These are phyloP conservation scores for Monilinia vaccinii-corymbosi DNA, from an alignment of 2,329 filamentous ascomycete genomes.

Conservation along the genomic window DNA sequence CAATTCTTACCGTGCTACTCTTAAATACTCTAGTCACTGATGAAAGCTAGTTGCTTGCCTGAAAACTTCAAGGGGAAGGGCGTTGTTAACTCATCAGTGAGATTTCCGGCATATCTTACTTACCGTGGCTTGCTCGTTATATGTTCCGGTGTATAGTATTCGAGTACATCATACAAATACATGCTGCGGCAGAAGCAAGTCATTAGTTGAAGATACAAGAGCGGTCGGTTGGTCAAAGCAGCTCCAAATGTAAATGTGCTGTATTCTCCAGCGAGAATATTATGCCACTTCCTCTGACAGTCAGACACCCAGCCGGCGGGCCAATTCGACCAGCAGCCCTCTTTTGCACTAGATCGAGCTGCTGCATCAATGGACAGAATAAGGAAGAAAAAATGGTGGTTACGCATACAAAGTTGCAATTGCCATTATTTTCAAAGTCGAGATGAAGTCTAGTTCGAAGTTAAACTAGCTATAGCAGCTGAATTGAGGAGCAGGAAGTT, in stretches of 20 bases:
- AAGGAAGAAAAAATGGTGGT: background rate
- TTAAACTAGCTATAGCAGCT: background rate
- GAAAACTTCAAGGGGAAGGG: background rate
- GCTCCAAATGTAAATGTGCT: conserved; percentile 1
- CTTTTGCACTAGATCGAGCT: background rate
- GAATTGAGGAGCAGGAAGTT: background rate
- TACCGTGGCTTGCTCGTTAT: background rate
- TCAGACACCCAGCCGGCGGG: conserved; percentile 5
- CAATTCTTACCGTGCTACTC: background rate
- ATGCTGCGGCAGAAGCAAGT: background rate
- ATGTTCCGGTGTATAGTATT: conserved; percentile 1
- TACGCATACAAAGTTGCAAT: too few species aligned
- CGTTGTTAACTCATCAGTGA: background rate
- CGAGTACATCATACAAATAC: too few species aligned
- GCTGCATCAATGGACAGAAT: background rate
- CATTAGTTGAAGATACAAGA: background rate
- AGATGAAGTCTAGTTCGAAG: background rate
- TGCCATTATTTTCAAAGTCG: background rate
- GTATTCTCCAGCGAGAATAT: conserved; percentile 9
- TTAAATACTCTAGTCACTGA: background rate
- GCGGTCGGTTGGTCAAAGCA: background rate
- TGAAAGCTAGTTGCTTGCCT: background rate
- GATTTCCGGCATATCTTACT: background rate
- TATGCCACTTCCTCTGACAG: conserved; percentile 9
- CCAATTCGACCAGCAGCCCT: background rate